Evolutionary conservation across 2,329 filamentous ascomycete genomes (phyloP).

Genomic region (Clarireedia hainanense): DNA sequence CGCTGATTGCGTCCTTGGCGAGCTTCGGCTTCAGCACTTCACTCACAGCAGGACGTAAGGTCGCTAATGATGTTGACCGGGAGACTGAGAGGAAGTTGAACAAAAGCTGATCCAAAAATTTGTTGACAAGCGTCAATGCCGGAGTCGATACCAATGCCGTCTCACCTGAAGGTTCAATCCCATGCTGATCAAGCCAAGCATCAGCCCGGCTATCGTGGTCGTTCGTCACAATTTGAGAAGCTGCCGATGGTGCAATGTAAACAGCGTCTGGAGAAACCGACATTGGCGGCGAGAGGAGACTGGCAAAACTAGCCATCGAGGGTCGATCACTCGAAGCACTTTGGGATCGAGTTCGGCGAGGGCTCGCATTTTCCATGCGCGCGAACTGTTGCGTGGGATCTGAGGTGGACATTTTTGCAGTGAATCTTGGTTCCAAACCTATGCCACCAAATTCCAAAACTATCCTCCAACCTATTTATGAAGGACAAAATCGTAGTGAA

Average conservation of each 20-base stretch:
- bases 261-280: constrained; percentile 68
- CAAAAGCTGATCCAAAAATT: constrained; percentile 86
- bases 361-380: constrained; percentile 3
- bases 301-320: constrained; percentile 48
- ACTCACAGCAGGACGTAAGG: constrained; percentile 71
- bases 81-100: constrained; percentile 82
- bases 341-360: constrained; percentile 30
- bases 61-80: constrained; percentile 66
- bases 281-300: constrained; percentile 58
- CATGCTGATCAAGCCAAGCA: constrained; percentile 61
- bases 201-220: constrained; percentile 71
- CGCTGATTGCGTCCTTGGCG: constrained; percentile 73
- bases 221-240: constrained; percentile 85
- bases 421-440: too few relatives aligned
- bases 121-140: constrained; percentile 75
- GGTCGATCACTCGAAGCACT: constrained; percentile 67
- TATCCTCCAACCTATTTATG: neutral
- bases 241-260: constrained; percentile 82
- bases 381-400: neutral
- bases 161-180: constrained; percentile 56
- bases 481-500: neutral
- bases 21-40: constrained; percentile 86
- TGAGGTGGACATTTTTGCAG: constrained; percentile 1
- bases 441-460: neutral
- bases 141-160: constrained; percentile 64